Evolutionary conservation across 805 yeast genomes (phyloP), one percentile per base, ranked within the genome.

Genomic region (Kluyveromyces lactis): DNA sequence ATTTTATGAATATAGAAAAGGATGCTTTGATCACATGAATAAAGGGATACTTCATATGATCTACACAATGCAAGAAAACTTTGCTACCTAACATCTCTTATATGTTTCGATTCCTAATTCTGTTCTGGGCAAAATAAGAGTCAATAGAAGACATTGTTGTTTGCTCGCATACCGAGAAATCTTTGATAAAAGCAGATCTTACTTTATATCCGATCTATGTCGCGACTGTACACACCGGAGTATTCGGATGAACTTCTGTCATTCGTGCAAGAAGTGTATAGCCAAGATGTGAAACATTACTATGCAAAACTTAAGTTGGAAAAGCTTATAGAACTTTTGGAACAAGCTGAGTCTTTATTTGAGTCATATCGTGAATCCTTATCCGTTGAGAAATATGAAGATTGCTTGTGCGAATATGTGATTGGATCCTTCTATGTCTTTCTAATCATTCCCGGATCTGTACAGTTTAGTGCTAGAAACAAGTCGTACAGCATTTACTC

Each of bases 381-480:
- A 19, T 31, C 39, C 1, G 26, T 41, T 1, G 52, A 49, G 2
- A 41, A 47, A 6, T 44, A 47, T 29, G 51, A 54, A 13, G 58
- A 57, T 41, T 58, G 62, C 10, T 44, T 67, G 29, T 51, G 52
- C 26, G 56, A 59, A 16, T 66, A 52, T 40, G 60, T 65, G 7
- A 53, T 64, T 6, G 70, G 70, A 1, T 53, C 64, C 33, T 60
- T 59, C 42, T 62, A 63, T 39, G 41, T 67, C 2, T 64, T 53
- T 44, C 47, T 63, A 18, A 58, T 65, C 8, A 60, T 67, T 11
- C 71, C 71, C 10, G 56, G 47, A 28, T 64, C 68, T 4, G 60
- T 61, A 23, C 69, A 66, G 43, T 67, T 64, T 40, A 67, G 63
- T 41, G 52, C 66, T 19, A 62, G 60, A 45, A 66, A 66, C 44